Percentiles rank a stretch among this genome's conserved stretches.
phyloP scores from a whole-genome alignment of 305 asterid genomes.

The Solanum hybrid region DNA sequence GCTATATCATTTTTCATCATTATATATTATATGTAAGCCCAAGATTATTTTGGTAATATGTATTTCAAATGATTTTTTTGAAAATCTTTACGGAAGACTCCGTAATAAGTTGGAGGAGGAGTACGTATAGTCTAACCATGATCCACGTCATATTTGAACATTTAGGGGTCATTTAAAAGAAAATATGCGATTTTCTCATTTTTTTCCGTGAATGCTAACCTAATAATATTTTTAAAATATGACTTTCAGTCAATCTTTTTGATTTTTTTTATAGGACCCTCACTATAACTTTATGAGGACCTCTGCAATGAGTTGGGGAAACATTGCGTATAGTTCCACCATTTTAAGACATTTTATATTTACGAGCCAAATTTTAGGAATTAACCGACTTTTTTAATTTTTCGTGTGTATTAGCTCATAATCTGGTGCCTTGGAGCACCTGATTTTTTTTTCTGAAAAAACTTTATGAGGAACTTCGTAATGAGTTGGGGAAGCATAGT shows the following conservation, averaged over 20 bases:
- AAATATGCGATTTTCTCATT: not conserved
- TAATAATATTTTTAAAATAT: no score
- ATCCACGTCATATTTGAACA: not conserved
- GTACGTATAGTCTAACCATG: not conserved
- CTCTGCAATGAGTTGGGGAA: not conserved
- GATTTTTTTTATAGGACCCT: not conserved
- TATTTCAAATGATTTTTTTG: no score
- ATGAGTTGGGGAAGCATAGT: accelerated
- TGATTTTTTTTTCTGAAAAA: no score
- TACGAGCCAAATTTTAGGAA: no score
- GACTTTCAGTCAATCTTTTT: not conserved
- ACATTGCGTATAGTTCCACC: not conserved
- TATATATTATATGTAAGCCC: not conserved
- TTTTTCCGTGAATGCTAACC: not conserved
- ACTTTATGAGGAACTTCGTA: no score
- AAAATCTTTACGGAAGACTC: not conserved
- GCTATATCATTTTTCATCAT: not conserved
- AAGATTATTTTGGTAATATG: not conserved
- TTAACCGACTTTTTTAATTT: no score
- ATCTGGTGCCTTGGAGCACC: not conserved
- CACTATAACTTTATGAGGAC: not conserved
- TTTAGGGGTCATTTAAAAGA: not conserved
- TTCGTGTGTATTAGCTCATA: not conserved
- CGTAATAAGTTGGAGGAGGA: not conserved
- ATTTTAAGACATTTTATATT: not conserved